Evolutionary conservation across 257 asterid species (phyloP).

Genomic region (Forsythia viridissima): DNA sequence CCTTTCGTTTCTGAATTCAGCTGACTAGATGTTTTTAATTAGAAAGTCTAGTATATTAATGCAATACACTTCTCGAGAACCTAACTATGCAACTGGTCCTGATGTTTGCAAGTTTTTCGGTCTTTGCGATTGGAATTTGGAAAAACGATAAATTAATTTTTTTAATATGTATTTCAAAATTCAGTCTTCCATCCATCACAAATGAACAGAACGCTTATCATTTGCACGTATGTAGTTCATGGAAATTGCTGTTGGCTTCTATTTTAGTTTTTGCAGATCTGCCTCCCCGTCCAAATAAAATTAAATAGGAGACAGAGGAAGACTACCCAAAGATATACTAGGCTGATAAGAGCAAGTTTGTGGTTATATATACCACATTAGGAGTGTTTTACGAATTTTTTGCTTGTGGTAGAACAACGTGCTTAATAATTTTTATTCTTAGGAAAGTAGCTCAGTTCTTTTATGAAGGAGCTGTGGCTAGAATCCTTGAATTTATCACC

Average conservation of each 20-base stretch:
- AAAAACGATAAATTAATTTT: not conserved
- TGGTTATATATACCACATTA: conserved; percentile 5
- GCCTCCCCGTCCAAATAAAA: not conserved
- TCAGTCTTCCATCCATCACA: not conserved
- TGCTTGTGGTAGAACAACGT: not conserved
- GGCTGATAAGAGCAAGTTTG: conserved; percentile 9
- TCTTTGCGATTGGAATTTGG: not conserved
- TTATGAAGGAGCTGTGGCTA: conserved; percentile 7
- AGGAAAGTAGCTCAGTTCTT: not conserved
- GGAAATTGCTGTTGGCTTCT: not conserved
- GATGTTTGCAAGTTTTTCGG: not conserved
- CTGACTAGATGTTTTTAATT: not conserved
- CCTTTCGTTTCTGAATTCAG: not conserved
- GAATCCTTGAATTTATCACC: not conserved
- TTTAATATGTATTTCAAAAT: not conserved
- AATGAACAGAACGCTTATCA: not conserved
- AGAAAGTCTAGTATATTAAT: not conserved
- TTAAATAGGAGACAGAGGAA: not conserved
- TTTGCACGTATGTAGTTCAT: not conserved
- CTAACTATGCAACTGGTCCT: not conserved
- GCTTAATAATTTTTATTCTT: not conserved
- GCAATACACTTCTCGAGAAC: not conserved
- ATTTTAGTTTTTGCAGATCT: conserved; percentile 7
- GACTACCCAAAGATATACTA: not conserved
- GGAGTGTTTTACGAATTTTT: not conserved